Base-by-base conservation (phyloP, 768 basidiomycete species). In the Tylopilus balloui region DNA sequence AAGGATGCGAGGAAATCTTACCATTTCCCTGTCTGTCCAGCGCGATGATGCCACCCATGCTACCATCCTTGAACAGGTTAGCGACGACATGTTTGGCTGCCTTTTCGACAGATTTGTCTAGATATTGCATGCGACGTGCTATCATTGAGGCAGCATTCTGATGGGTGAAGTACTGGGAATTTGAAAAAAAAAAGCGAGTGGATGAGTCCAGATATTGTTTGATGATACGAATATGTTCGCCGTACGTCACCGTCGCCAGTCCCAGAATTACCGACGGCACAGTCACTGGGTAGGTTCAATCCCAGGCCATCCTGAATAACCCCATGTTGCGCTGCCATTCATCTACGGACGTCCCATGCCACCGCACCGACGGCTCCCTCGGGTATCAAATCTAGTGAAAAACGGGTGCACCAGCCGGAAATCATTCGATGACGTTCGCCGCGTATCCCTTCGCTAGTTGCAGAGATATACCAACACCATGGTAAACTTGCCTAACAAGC, bases 301-400 rank as follows among this genome's bases (percentile, higher is more conserved):
- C 66, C 76, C 73, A 80, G n/a, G 66, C 36, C 17, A 63, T 55
- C 51, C 56, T 71, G 55, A 62, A 53, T 48, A 48, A 63, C 27
- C 64, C 61, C 60, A 52, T 65, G 54, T 55, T 66, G 48, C 50
- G 66, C 47, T 51, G 52, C 88, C 89, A 92, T 66, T 88, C 88
- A 89, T 0, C 89, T 88, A 20, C 80, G 71, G 6, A 74, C 56
- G 61, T 92, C 90, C 27, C 92, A 70, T 5, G 86, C 88, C 8
- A 92, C 88, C 1, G 90, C 90, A 17, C 90, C 90, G 10, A 92
- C 88, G 0, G 89, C 92, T 11, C 89, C 90, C 14, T 69, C 84
- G 4, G 90, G 86, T 52, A 80, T 69, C 54, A 76, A 66, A 62
- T 87, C 84, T 8, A 86, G n/a, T n/a, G n/a, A n/a, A n/a, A n/a